Conservation (phyloP, 257 asterid species). For the Euphrasia confusa region DNA sequence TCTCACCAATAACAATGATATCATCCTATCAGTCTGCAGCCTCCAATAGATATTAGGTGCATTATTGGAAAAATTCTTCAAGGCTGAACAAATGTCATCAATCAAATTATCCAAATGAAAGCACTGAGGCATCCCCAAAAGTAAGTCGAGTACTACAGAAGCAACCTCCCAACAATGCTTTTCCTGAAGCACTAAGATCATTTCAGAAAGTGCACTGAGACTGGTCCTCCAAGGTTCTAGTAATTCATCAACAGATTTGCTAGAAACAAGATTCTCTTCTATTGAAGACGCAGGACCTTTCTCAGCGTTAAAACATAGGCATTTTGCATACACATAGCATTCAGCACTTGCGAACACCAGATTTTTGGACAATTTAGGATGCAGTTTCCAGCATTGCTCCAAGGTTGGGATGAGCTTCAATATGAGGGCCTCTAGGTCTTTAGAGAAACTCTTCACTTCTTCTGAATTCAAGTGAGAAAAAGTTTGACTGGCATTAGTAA, state of each 20-base stretch:
- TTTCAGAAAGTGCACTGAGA: constrained; percentile 58
- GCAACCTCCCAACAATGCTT: constrained; percentile 85
- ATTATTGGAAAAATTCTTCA: constrained; percentile 51
- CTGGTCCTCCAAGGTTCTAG: constrained; percentile 49
- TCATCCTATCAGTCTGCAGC: constrained; percentile 64
- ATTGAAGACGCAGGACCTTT: constrained; percentile 29
- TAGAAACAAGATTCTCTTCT: constrained; percentile 32
- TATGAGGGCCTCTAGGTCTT: constrained; percentile 51
- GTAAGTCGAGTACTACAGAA: constrained; percentile 60
- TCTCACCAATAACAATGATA: constrained; percentile 55
- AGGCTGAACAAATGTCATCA: constrained; percentile 47
- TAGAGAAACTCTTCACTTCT: constrained; percentile 43
- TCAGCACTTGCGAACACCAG: constrained; percentile 66
- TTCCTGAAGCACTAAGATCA: constrained; percentile 57
- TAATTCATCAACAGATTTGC: constrained; percentile 30
- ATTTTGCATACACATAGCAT: constrained; percentile 65
- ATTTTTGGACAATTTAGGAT: constrained; percentile 57
- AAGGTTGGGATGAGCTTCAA: constrained; percentile 56
- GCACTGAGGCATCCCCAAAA: constrained; percentile 56
- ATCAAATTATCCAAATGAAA: constrained; percentile 50
- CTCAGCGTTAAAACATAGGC: constrained; percentile 42
- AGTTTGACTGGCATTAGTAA: constrained; percentile 34
- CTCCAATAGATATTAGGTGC: constrained; percentile 86
- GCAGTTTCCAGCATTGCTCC: constrained; percentile 76
- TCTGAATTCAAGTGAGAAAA: constrained; percentile 39